Evolutionary conservation across 2,329 filamentous ascomycete species (phyloP).

Genomic region (Mariannaea sp.): DNA sequence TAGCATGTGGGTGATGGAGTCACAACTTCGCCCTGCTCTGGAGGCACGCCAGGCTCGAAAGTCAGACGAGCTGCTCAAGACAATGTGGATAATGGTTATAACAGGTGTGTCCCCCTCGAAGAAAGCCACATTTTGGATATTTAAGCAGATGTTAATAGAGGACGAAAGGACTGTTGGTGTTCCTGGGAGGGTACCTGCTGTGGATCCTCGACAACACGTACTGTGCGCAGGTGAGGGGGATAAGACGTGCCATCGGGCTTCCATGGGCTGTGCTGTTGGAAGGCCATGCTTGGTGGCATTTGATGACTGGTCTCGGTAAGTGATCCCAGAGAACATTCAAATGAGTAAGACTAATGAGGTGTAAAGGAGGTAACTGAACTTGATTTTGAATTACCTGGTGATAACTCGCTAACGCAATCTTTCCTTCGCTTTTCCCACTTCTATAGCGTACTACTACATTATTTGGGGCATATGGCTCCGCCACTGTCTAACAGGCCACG

Average conservation of each 20-base stretch:
- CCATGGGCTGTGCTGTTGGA: constrained; percentile 79
- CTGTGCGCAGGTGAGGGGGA: constrained; percentile 67
- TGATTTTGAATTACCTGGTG: neutral
- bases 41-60: constrained; percentile 54
- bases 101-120: constrained; percentile 46
- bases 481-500: constrained; percentile 73
- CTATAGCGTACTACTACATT: constrained; percentile 78
- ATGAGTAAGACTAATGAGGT: constrained; percentile 6
- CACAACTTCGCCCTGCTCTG: constrained; percentile 51
- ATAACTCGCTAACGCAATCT: constrained; percentile 22
- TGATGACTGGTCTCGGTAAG: constrained; percentile 76
- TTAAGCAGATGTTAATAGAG: neutral
- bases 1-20: constrained; percentile 76
- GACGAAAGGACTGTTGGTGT: constrained; percentile 58
- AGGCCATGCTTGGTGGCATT: constrained; percentile 67
- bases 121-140: neutral
- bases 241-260: constrained; percentile 70
- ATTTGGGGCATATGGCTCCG: constrained; percentile 83
- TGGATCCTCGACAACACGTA: constrained; percentile 83
- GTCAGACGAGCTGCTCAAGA: constrained; percentile 52
- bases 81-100: constrained; percentile 78
- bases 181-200: constrained; percentile 74
- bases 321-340: neutral
- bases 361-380: constrained; percentile 27
- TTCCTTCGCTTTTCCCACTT: neutral